A percentile compares a stretch with the other conserved stretches of the same genome.
Conservation (phyloP, 73 alveolate genomes). For the Stentor coeruleus region DNA sequence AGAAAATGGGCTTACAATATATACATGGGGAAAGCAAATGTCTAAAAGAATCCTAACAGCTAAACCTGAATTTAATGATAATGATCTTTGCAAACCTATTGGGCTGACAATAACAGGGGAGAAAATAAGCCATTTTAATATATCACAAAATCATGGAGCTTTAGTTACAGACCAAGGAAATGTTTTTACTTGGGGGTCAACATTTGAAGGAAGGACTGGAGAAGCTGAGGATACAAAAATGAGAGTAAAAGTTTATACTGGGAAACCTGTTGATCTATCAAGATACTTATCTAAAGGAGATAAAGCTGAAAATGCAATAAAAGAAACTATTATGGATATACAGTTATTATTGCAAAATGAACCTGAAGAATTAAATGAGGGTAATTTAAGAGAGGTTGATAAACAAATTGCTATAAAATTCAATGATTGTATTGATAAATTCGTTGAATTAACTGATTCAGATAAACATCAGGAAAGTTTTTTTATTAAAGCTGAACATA, state of each 20-base stretch:
- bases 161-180: constrained; percentile 37
- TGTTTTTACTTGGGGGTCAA: constrained; percentile 61
- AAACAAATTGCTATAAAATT: background rate
- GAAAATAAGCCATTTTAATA: background rate
- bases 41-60: background rate
- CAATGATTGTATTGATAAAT: constrained; percentile 3
- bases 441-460: background rate
- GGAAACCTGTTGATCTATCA: background rate
- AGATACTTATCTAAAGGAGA: background rate
- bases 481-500: background rate
- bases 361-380: constrained; percentile 14
- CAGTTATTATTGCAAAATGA: constrained; percentile 22
- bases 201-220: constrained; percentile 64
- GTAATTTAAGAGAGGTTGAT: background rate
- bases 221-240: background rate
- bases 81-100: background rate
- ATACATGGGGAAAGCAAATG: constrained; percentile 7
- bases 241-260: background rate
- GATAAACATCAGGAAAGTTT: constrained; percentile 9
- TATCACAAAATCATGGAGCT: constrained; percentile 33
- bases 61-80: background rate
- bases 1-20: background rate
- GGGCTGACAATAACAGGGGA: background rate
- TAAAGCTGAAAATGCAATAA: background rate
- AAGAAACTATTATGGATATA: background rate